Evolutionary conservation across 2,329 filamentous ascomycete species (phyloP).

Genomic region (Penicillium thymicola): DNA sequence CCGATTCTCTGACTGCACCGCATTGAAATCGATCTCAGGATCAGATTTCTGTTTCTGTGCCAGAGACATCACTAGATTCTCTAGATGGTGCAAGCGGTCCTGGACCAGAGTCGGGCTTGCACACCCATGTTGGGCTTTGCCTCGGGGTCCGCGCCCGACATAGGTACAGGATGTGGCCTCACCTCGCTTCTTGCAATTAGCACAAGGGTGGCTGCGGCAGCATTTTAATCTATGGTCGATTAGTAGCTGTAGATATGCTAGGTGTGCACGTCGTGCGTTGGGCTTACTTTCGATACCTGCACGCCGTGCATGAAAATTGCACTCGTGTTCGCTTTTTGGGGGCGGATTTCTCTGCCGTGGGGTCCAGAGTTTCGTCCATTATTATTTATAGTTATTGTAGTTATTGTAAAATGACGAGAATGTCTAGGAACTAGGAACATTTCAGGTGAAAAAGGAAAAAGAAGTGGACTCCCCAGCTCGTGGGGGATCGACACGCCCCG

Average conservation of each 20-base stretch:
- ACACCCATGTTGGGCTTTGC: constrained; percentile 26
- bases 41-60: constrained; percentile 28
- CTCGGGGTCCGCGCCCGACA: constrained; percentile 35
- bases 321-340: constrained; percentile 35
- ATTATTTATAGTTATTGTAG: neutral
- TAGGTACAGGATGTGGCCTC: constrained; percentile 34
- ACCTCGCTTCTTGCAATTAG: constrained; percentile 34
- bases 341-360: neutral
- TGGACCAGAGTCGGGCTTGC: constrained; percentile 32
- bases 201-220: constrained; percentile 36
- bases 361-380: constrained; percentile 1
- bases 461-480: neutral
- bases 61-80: constrained; percentile 37
- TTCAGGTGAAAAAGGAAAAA: neutral
- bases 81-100: constrained; percentile 36
- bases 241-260: neutral
- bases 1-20: constrained; percentile 2
- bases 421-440: neutral
- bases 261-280: neutral
- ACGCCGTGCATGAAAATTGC: constrained; percentile 40
- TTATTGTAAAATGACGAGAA: neutral
- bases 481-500: neutral
- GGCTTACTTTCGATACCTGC: constrained; percentile 36
- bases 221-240: constrained; percentile 32
- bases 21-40: constrained; percentile 9